Evolutionary conservation across 2,329 filamentous ascomycete genomes (phyloP).

Genomic region (Nannizziopsis barbatae): DNA sequence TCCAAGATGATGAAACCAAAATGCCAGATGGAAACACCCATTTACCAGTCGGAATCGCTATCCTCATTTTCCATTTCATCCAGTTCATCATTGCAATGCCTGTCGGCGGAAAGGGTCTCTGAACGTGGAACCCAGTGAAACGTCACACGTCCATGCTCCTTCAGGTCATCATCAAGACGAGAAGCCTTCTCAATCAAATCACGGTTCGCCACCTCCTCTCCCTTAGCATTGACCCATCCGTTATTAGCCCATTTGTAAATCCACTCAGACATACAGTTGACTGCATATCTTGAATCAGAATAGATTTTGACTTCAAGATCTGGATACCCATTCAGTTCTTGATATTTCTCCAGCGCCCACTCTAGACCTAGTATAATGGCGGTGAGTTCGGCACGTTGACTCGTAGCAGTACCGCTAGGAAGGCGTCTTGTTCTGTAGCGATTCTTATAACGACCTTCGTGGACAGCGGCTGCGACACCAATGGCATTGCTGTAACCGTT

Average conservation of each 20-base stretch:
- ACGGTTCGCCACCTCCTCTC: constrained; percentile 26
- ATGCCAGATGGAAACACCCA: too few species aligned
- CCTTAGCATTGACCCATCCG: constrained; percentile 25
- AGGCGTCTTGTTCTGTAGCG: constrained; percentile 7
- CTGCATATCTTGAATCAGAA: constrained; percentile 30
- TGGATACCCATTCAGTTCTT: constrained; percentile 15
- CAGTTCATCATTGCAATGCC: constrained; percentile 23
- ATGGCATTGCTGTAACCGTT: constrained; percentile 22
- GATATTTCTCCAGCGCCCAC: constrained; percentile 32
- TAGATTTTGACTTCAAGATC: constrained; percentile 23
- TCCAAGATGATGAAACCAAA: too few species aligned
- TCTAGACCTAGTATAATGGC: constrained; percentile 40
- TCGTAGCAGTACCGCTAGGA: constrained; percentile 21
- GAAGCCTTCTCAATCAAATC: constrained; percentile 26
- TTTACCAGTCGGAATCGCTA: too few species aligned
- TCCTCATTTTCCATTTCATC: constrained; percentile 18
- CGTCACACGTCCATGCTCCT: constrained; percentile 21
- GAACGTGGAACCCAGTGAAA: constrained; percentile 28
- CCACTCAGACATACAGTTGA: constrained; percentile 27
- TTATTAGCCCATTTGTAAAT: constrained; percentile 26
- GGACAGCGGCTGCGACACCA: constrained; percentile 25
- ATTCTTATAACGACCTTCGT: constrained; percentile 8
- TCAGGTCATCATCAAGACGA: constrained; percentile 20
- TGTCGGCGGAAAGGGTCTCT: constrained; percentile 26
- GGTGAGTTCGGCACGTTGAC: constrained; percentile 29